These are phyloP conservation scores for Triticum timopheevii DNA, from an alignment of 176 grass and related monocot species.

Conservation along the genomic window DNA sequence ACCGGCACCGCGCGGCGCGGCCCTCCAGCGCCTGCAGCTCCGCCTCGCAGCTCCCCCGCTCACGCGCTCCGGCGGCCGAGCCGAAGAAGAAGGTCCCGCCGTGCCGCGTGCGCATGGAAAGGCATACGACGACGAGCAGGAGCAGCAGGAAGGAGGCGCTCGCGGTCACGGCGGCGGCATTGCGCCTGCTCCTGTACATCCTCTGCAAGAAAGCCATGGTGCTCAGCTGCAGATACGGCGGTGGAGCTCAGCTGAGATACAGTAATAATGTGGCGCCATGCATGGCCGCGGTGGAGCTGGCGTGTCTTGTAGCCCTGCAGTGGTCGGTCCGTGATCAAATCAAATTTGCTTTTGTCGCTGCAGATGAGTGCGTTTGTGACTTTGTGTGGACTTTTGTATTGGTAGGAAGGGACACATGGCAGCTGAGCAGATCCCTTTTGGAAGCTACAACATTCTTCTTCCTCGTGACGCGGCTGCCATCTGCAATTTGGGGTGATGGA, in stretches of 20 bases:
- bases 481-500: background rate
- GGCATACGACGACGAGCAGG: conserved; percentile 1
- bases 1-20: conserved; percentile 31
- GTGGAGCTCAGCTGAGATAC: background rate
- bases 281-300: background rate
- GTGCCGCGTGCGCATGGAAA: background rate
- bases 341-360: background rate
- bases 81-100: background rate
- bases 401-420: background rate
- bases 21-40: conserved; percentile 34
- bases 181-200: conserved; percentile 19
- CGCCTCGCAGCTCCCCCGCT: conserved; percentile 33
- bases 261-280: background rate
- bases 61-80: background rate
- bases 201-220: conserved; percentile 36
- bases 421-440: background rate
- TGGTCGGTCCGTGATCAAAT: background rate
- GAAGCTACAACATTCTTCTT: background rate
- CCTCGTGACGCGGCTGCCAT: background rate
- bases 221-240: too few relatives aligned
- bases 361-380: background rate
- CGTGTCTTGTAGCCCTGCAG: background rate
- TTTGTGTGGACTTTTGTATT: too few relatives aligned
- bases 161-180: conserved; percentile 34
- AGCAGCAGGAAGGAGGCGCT: conserved; percentile 35